Base-by-base conservation (phyloP, 1,284 basidiomycete species). In the Lignosus rhinocerotis region DNA sequence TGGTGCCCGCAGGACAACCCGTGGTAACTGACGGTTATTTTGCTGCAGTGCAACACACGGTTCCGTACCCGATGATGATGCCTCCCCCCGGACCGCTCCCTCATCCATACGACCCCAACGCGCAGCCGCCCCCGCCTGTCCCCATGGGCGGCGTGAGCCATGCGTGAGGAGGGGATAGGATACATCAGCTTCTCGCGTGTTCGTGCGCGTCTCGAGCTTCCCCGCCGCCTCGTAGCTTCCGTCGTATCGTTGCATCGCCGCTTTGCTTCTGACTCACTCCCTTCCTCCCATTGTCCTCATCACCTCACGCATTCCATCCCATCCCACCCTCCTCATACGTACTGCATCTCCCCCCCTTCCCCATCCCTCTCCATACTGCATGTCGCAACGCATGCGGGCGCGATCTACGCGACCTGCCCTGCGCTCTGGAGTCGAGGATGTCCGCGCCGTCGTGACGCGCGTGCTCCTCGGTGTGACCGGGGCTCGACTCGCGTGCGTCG, bases 11-110 rank as follows among this genome's bases (percentile, higher is more conserved):
- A 32, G 58, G 49, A 50, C 55, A 41, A 51, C 43, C 9, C 30
- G 21, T 36, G 55, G 49, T 59, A 55, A 56, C 58, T 64, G 53
- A 58, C 49, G 53, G 63, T 69, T 41, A 51, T 46, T 47, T 46
- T 42, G 56, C 56, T 64, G 57, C 71, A 92, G 91, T 93, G 71
- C 86, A 85, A 73, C 91, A 92, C 66, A 89, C 90, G 45, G 83
- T 90, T 62, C 88, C 89, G 39, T 93, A 92, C 72, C 87, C 82
- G 16, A 90, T 90, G 87, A 92, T 93, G 89, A 92, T 92, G 87
- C 87, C 85, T 47, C 88, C 88, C 56, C 88, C 87, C 46, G 85
- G 84, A 19, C 82, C 62, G 11, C 65, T 79, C 43, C 87, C 85
- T 47, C 89, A 90, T 69, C 82, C 80, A 39, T 91, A 91, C 72